phyloP scores from a whole-genome alignment of 2,329 filamentous ascomycete species.

The Rutstroemia sydowiana region DNA sequence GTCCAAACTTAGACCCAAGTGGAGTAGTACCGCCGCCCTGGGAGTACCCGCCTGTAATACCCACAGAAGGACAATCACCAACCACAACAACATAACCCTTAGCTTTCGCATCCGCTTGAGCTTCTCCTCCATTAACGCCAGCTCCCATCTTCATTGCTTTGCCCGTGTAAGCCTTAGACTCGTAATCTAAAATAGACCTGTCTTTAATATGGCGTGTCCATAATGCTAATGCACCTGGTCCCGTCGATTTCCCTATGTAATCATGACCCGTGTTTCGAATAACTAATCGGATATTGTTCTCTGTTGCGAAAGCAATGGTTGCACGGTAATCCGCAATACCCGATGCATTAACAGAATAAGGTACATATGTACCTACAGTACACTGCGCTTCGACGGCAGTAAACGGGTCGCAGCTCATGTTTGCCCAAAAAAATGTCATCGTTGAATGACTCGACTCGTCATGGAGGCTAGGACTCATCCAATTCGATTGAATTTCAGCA shows the following conservation, averaged over 20 bases:
- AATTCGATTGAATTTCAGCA: constrained; percentile 11
- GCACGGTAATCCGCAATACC: constrained; percentile 19
- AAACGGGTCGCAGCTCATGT: constrained; percentile 24
- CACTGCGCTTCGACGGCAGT: constrained; percentile 33
- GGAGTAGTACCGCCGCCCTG: constrained; percentile 52
- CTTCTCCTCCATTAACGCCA: constrained; percentile 43
- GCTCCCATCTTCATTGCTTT: constrained; percentile 45
- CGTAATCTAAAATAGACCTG: constrained; percentile 34
- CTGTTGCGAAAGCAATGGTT: constrained; percentile 31
- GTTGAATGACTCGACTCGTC: constrained; percentile 21
- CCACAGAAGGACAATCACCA: constrained; percentile 48
- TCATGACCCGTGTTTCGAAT: constrained; percentile 51
- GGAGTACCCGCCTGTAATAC: constrained; percentile 49
- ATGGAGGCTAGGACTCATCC: constrained; percentile 9
- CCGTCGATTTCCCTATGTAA: constrained; percentile 51
- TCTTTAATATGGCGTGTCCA: constrained; percentile 49
- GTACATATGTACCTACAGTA: constrained; percentile 16
- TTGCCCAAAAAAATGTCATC: constrained; percentile 34
- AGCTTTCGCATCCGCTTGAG: constrained; percentile 34
- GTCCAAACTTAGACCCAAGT: constrained; percentile 44
- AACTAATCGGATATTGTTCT: constrained; percentile 34
- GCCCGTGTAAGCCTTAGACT: constrained; percentile 37
- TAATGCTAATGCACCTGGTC: constrained; percentile 47
- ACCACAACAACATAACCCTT: constrained; percentile 40
- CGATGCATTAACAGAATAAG: constrained; percentile 22